Evolutionary conservation across 345 rosid genomes (phyloP).

Genomic region (Conringia planisiliqua): DNA sequence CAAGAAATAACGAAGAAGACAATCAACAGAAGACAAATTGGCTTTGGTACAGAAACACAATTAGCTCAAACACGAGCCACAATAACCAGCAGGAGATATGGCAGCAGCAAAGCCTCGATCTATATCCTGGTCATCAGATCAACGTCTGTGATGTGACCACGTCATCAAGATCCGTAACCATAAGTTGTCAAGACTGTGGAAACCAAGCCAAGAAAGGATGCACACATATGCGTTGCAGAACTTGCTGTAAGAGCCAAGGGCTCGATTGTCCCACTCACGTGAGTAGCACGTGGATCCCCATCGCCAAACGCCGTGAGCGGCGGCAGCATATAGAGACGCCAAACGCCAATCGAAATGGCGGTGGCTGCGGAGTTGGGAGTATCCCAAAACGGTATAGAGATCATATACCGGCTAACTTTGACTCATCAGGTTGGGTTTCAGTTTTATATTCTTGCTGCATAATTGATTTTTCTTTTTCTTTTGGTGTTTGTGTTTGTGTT

Average conservation of each 20-base stretch:
- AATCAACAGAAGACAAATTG: slow-evolving; percentile 38
- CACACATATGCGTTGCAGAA: slow-evolving; percentile 54
- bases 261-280: slow-evolving; percentile 67
- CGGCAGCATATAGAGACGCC: slow-evolving; percentile 30
- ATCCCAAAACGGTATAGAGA: not conserved
- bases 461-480: not conserved
- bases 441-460: not conserved
- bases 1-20: slow-evolving; percentile 36
- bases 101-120: slow-evolving; percentile 45
- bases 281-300: slow-evolving; percentile 72
- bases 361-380: not conserved
- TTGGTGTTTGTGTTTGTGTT: not conserved
- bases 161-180: slow-evolving; percentile 38
- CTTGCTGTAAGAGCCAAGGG: slow-evolving; percentile 75
- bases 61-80: slow-evolving; percentile 32
- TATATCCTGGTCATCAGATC: slow-evolving; percentile 29
- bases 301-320: slow-evolving; percentile 60
- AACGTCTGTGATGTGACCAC: slow-evolving; percentile 36
- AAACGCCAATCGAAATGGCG: not conserved
- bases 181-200: slow-evolving; percentile 72
- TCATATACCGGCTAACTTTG: not conserved
- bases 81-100: slow-evolving; percentile 34
- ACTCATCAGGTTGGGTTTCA: slow-evolving; percentile 18
- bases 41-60: slow-evolving; percentile 46
- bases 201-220: slow-evolving; percentile 82